These are phyloP conservation scores for Penicillium silybi DNA, from an alignment of 495 filamentous ascomycete genomes.

Conservation along the genomic window DNA sequence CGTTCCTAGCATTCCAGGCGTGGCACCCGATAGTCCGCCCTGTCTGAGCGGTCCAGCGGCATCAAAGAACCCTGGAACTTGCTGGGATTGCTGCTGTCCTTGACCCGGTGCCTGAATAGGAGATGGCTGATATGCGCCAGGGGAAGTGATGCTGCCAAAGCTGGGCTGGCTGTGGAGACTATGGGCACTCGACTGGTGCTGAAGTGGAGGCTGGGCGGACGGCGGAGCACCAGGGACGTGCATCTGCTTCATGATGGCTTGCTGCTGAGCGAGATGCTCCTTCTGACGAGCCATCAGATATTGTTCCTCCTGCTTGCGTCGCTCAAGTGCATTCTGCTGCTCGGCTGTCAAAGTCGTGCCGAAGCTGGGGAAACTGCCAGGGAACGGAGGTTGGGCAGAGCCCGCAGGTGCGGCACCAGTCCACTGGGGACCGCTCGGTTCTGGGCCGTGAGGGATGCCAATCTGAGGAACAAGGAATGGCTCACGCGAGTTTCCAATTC, in stretches of 20 bases:
- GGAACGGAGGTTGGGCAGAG: constrained; percentile 88
- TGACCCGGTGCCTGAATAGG: constrained; percentile 67
- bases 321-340: constrained; percentile 94
- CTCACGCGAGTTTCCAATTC: constrained; percentile 95
- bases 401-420: constrained; percentile 40
- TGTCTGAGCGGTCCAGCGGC: constrained; percentile 37
- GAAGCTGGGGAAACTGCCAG: constrained; percentile 90
- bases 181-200: constrained; percentile 91
- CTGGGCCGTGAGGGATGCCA: constrained; percentile 80
- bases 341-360: constrained; percentile 96
- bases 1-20: constrained; percentile 50
- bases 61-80: constrained; percentile 71
- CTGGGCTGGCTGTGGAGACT: constrained; percentile 95
- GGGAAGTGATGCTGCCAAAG: constrained; percentile 88
- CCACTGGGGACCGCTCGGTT: constrained; percentile 41
- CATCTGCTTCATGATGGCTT: constrained; percentile 72
- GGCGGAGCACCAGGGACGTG: constrained; percentile 57
- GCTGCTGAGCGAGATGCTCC: constrained; percentile 85
- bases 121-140: constrained; percentile 68
- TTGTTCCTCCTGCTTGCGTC: constrained; percentile 96
- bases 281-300: constrained; percentile 93
- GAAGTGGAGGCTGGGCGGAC: constrained; percentile 54
- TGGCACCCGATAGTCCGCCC: constrained; percentile 36
- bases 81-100: constrained; percentile 38
- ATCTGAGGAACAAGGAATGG: constrained; percentile 97